phyloP scores from a whole-genome alignment of 495 filamentous ascomycete species.

The Penicillium daleae region DNA sequence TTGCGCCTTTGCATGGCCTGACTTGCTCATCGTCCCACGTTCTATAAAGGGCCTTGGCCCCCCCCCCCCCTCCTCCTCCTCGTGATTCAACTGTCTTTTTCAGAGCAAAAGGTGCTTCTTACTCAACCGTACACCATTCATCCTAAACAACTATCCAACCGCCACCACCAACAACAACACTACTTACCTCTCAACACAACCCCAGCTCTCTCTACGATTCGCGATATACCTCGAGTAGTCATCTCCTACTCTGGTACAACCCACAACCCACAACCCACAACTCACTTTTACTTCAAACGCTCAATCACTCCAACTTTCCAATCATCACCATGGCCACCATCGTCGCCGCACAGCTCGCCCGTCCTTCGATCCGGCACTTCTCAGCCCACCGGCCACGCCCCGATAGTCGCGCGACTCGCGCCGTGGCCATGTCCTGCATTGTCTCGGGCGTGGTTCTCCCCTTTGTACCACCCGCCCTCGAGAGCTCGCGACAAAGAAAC shows the following conservation, averaged over 20 bases:
- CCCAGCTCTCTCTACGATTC: background rate
- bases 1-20: constrained; percentile 28
- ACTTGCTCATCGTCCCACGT: constrained; percentile 9
- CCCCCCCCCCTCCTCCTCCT: background rate
- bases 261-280: background rate
- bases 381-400: constrained; percentile 47
- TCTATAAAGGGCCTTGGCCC: constrained; percentile 17
- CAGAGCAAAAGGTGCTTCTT: background rate
- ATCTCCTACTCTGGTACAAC: background rate
- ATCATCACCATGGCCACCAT: constrained; percentile 33
- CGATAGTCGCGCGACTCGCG: constrained; percentile 43
- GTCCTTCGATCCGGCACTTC: constrained; percentile 49
- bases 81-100: constrained; percentile 1
- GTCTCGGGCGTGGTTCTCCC: constrained; percentile 48
- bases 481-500: constrained; percentile 46
- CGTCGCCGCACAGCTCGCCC: constrained; percentile 35
- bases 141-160: background rate
- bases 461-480: constrained; percentile 51
- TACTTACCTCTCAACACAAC: background rate
- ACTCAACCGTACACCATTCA: background rate
- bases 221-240: background rate
- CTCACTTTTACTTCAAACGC: background rate
- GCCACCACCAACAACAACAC: background rate
- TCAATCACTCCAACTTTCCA: background rate
- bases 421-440: constrained; percentile 45